Base-by-base conservation (phyloP, 2,329 filamentous ascomycete genomes). In the Atkinsonella hypoxylon region DNA sequence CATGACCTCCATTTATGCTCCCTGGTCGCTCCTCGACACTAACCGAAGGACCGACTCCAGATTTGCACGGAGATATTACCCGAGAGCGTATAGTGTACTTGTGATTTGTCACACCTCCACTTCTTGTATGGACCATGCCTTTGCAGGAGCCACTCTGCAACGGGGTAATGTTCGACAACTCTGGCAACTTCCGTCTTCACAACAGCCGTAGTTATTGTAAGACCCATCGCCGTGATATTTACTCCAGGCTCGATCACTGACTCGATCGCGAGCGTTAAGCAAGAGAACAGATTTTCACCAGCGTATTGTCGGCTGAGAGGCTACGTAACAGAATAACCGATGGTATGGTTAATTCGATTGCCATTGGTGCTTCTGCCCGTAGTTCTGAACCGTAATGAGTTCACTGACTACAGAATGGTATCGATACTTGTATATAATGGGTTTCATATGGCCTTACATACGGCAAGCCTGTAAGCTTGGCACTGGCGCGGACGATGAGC, bases 201-300 rank as follows among this genome's bases (percentile, higher is more conserved):
- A 43, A 18, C 43, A 43, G 26, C 49, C 49, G 43, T 51, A 47
- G 49, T 51, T 43, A 34, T 46, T 43, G 22, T 47, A 46, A 20
- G 43, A 36, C 18, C 49, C 49, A 34, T 51, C 42, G 8, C 46
- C 26, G 36, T 38, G 34, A 15, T 50, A 32, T 13, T 47, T 20
- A 0, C 63, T 65, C 66, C 65, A 69, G 17, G 64, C 66, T 3
- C 65, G 64, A 5, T 66, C 67, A 17, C 66, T 67, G 42, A 69
- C 65, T 4, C 66, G 64, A 49, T 69, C 66, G 1, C 66, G 61
- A 5, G 63, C 67, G 50, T 69, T 65, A 0, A 68, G 49, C 6
- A 68, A 48, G 20, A 44, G 42, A 18, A 44, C 20, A 7, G 42
- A 4, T 20, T 44, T 0, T 22, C 45, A 30, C 12, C 15, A 54